These are phyloP conservation scores for Coelastrella sp. DNA, from an alignment of 139 green algal species.

Conservation along the genomic window DNA sequence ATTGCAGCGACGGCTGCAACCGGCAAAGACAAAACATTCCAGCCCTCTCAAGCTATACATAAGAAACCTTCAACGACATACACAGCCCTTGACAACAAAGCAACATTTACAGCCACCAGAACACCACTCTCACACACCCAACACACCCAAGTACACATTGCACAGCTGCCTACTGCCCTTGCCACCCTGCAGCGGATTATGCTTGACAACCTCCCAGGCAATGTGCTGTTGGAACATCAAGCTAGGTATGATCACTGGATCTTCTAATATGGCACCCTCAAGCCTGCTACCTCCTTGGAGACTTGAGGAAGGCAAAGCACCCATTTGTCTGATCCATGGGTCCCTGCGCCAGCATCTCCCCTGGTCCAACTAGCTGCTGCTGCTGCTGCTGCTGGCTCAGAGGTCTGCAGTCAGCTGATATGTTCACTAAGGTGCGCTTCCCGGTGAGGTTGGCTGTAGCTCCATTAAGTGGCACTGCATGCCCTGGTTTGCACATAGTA, in stretches of 20 bases:
- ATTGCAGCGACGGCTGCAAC: too few species aligned
- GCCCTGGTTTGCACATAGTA: constrained; percentile 20
- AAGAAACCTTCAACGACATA: too few species aligned
- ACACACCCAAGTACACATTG: too few species aligned
- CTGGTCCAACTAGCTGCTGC: neutral
- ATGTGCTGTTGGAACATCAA: too few species aligned
- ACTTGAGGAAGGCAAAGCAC: constrained; percentile 43
- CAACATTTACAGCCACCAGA: too few species aligned
- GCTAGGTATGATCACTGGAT: neutral
- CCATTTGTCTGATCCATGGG: neutral
- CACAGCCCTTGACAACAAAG: too few species aligned
- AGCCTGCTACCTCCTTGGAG: neutral
- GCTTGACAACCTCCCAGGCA: too few species aligned
- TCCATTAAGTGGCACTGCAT: neutral
- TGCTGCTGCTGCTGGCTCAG: constrained; percentile 3
- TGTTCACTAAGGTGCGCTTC: neutral
- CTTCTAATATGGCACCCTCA: neutral
- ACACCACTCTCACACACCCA: too few species aligned
- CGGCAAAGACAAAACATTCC: too few species aligned
- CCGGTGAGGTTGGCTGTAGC: neutral
- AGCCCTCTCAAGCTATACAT: too few species aligned
- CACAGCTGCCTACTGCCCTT: too few species aligned
- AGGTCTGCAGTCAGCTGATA: constrained; percentile 12
- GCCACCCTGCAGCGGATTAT: too few species aligned
- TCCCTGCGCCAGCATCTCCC: neutral